Evolutionary conservation across 495 filamentous ascomycete species (phyloP), one percentile per base, ranked within the genome.

Genomic region (Echria macrotheca): DNA sequence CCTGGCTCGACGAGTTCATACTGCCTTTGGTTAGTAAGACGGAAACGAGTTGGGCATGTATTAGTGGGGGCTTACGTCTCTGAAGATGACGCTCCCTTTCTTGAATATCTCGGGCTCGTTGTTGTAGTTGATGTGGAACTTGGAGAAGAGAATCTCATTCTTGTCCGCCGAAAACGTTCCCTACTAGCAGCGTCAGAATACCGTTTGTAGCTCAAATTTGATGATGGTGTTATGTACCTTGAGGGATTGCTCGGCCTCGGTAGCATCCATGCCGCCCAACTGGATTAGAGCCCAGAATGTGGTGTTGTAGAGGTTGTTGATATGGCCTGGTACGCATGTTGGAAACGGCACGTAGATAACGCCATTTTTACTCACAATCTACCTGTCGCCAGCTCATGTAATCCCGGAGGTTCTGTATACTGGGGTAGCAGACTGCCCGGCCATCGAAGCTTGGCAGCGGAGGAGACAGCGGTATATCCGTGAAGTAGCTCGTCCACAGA

Each of bases 221-320:
- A 21, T 1, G 8, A 3, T 15, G 19, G n/a, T 15, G 9, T 6
- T 14, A 12, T 11, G 37, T 18, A 87, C 87, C 60, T 84, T 81
- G 22, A 97, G 73, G 42, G 76, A 78, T 57, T 83, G 75, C 63
- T 96, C 93, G 0, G 93, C 93, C 55, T 87, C 82, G 15, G 77
- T 83, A 7, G 76, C 74, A 39, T 77, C 80, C 72, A 93, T 78
- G 0, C 83, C 86, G 0, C 89, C 91, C 33, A 80, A 69, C 44
- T 84, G 77, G 19, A 96, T 83, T 58, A 97, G 73, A 0, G 83
- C 75, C 93, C 93, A 97, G 61, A 96, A 97, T 0, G 89, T 91
- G 1, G 93, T 98, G 59, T 98, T 98, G 66, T 95, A 96, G 12
- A 97, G 75, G 61, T 98, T 98, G 66, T 98, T 98, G 56, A 98